phyloP scores from a whole-genome alignment of 108 stramenopile species.

The Parietichytrium sp. region DNA sequence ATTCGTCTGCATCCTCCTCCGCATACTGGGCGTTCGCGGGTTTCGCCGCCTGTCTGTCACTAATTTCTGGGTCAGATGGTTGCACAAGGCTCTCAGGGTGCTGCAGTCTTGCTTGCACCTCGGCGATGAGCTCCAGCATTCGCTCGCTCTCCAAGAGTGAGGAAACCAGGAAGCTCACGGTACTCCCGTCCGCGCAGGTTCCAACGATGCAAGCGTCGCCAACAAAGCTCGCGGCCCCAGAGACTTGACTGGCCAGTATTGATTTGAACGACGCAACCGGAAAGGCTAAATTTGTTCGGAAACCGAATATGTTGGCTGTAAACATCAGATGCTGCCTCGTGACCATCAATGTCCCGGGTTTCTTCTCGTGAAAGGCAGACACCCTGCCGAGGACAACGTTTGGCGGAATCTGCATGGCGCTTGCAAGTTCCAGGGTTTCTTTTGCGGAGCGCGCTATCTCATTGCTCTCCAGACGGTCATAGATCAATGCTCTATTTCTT shows the following conservation, averaged over 20 bases:
- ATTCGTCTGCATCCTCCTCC: too few species aligned
- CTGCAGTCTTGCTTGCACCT: too few species aligned
- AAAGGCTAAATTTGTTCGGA: not conserved
- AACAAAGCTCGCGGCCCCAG: not conserved
- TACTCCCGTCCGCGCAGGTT: not conserved
- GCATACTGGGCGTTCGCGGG: not conserved
- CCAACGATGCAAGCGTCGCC: not conserved
- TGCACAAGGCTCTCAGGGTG: not conserved
- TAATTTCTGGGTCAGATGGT: not conserved
- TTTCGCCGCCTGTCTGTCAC: not conserved
- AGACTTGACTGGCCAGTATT: not conserved
- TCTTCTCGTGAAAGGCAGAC: not conserved
- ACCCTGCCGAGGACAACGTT: not conserved
- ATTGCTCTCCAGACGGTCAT: not conserved
- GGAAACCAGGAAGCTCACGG: not conserved
- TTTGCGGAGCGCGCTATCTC: constrained; percentile 5
- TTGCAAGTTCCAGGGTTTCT: constrained; percentile 19
- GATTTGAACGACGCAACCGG: not conserved
- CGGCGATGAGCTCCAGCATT: not conserved
- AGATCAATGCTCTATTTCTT: not conserved
- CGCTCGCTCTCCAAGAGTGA: not conserved
- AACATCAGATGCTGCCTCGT: constrained; percentile 3
- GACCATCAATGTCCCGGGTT: not conserved
- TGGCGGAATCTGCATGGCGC: not conserved
- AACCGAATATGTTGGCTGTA: not conserved